phyloP scores from a whole-genome alignment of 306 rosid species.

The Adenanthera pavonina region DNA sequence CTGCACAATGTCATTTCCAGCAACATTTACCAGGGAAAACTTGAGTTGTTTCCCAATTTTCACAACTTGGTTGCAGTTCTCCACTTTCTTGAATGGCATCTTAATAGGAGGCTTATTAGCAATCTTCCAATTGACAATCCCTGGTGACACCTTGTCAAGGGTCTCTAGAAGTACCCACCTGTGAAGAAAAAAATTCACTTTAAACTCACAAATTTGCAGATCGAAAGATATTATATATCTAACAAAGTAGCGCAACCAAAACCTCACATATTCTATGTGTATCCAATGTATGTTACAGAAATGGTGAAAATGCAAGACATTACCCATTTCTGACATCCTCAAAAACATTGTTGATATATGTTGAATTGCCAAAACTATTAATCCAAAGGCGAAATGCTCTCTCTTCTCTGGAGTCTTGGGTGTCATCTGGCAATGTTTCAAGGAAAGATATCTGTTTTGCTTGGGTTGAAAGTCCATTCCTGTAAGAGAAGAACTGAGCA shows the following conservation, averaged over 20 bases:
- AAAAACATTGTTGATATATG: constrained; percentile 90
- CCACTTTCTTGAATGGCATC: constrained; percentile 97
- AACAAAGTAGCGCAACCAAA: constrained; percentile 22
- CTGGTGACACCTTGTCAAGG: constrained; percentile 87
- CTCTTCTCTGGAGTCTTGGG: constrained; percentile 92
- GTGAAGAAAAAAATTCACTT: constrained; percentile 35
- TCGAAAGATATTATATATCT: not conserved
- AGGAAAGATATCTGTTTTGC: constrained; percentile 79
- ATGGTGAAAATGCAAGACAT: not conserved
- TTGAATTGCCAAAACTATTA: constrained; percentile 81
- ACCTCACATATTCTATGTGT: not conserved
- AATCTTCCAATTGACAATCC: constrained; percentile 91
- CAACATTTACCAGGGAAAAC: constrained; percentile 90
- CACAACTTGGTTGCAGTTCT: constrained; percentile 95
- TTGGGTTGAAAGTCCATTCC: constrained; percentile 91
- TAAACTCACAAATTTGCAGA: constrained; percentile 23
- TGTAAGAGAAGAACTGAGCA: constrained; percentile 37
- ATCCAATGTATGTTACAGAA: not conserved
- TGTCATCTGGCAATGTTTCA: constrained; percentile 77
- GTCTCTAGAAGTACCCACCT: constrained; percentile 95
- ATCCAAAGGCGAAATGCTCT: constrained; percentile 98
- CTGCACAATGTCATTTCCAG: constrained; percentile 97
- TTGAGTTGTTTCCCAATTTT: constrained; percentile 88
- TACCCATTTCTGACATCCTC: constrained; percentile 96
- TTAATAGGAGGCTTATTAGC: constrained; percentile 95